These are phyloP conservation scores for Salvia sclarea DNA, from an alignment of 305 asterid genomes.

Conservation along the genomic window DNA sequence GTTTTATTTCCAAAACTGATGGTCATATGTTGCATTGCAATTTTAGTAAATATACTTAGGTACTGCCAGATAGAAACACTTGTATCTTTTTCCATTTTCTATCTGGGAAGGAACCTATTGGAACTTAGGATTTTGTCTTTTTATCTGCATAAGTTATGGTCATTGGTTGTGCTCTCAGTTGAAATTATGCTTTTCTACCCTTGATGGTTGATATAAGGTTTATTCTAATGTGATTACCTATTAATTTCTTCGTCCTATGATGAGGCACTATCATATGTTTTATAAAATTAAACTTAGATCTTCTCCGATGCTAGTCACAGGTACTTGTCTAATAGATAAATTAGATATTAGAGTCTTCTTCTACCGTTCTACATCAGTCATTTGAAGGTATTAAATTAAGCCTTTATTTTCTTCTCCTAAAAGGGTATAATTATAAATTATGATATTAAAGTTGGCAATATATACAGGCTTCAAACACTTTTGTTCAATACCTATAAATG, in stretches of 20 bases:
- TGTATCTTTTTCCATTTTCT: not conserved
- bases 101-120: not conserved
- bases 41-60: not conserved
- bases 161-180: not conserved
- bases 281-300: not conserved
- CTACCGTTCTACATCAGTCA: not conserved
- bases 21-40: conserved; percentile 4
- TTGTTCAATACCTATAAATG: not conserved
- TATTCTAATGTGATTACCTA: not conserved
- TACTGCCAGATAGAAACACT: conserved; percentile 9
- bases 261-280: conserved; percentile 7
- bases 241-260: not conserved
- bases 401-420: not conserved
- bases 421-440: not conserved
- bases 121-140: not conserved
- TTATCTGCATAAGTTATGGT: not conserved
- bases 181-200: not conserved
- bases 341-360: conserved; percentile 7
- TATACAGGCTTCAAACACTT: not conserved
- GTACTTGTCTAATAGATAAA: not conserved
- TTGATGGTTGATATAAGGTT: not conserved
- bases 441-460: not conserved
- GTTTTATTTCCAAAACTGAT: not conserved
- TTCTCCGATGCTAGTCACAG: not conserved
- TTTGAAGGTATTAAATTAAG: not conserved